Conservation (phyloP, 495 filamentous ascomycete genomes). For the Aspergillus sclerotiicarbonarius region DNA sequence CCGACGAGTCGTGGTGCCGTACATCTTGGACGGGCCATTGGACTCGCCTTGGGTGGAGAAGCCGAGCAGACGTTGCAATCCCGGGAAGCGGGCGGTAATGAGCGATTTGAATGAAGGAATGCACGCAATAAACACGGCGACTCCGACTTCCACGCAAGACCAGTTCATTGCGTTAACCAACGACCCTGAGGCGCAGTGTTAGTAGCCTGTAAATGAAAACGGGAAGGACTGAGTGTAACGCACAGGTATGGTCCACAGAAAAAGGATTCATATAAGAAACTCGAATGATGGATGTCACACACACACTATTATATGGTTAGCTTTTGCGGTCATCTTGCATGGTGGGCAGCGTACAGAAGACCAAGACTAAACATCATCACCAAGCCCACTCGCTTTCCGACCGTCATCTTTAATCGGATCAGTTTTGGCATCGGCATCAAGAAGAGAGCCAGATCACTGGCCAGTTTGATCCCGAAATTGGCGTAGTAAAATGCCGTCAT, state of each 20-base stretch:
- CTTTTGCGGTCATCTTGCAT: not conserved
- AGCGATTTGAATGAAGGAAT: constrained; percentile 23
- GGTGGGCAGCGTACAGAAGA: constrained; percentile 25
- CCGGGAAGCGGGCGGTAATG: constrained; percentile 20
- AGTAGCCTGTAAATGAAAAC: not conserved
- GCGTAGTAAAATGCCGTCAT: constrained; percentile 21
- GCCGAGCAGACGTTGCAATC: constrained; percentile 16
- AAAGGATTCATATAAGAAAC: constrained; percentile 21
- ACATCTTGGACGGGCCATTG: constrained; percentile 11
- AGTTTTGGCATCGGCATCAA: constrained; percentile 33
- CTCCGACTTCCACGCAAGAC: constrained; percentile 23
- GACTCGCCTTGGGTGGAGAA: constrained; percentile 13
- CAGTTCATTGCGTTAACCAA: constrained; percentile 23
- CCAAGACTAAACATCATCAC: constrained; percentile 35
- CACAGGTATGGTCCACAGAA: constrained; percentile 23
- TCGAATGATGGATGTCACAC: constrained; percentile 24
- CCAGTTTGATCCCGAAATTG: constrained; percentile 26
- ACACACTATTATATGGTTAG: constrained; percentile 11
- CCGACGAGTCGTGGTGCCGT: constrained; percentile 14
- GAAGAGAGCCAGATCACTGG: constrained; percentile 32
- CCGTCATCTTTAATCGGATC: constrained; percentile 25
- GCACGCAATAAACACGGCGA: constrained; percentile 23
- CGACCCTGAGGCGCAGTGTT: constrained; percentile 8
- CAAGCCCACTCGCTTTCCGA: constrained; percentile 28
- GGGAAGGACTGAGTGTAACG: not conserved